Conservation (phyloP, 2,329 filamentous ascomycete species). For the Geosmithia putterillii region DNA sequence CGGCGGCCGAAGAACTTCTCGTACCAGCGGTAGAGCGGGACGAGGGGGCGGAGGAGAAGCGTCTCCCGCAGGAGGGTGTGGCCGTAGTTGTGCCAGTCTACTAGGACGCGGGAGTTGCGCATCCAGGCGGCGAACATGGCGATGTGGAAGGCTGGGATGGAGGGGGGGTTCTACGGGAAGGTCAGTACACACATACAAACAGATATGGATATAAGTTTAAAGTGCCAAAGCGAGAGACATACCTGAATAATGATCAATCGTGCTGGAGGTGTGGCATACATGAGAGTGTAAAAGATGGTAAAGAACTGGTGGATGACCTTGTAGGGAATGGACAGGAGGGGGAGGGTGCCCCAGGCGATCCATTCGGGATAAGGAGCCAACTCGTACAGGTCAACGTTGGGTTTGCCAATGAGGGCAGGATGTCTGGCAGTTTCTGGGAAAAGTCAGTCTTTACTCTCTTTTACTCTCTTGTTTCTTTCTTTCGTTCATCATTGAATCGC, state of each 20-base stretch:
- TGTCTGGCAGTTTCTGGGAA: slow-evolving; percentile 62
- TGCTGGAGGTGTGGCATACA: slow-evolving; percentile 60
- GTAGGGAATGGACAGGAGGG: slow-evolving; percentile 69
- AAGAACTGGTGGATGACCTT: slow-evolving; percentile 79
- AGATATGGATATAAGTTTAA: not conserved
- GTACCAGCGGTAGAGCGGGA: slow-evolving; percentile 63
- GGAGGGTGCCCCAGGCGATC: slow-evolving; percentile 55
- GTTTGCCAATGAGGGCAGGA: slow-evolving; percentile 59
- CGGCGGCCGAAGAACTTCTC: slow-evolving; percentile 59
- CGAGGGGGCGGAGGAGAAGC: slow-evolving; percentile 57
- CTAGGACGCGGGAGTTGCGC: slow-evolving; percentile 69
- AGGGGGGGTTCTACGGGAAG: slow-evolving; percentile 67
- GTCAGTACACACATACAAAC: not conserved
- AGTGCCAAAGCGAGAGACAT: slow-evolving; percentile 5
- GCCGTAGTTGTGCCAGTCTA: slow-evolving; percentile 99
- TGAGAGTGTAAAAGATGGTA: slow-evolving; percentile 58
- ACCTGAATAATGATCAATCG: slow-evolving; percentile 81
- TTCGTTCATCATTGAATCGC: not conserved
- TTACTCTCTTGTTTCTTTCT: not conserved
- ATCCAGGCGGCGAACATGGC: slow-evolving; percentile 61
- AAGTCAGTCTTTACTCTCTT: not conserved
- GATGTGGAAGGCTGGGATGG: slow-evolving; percentile 78
- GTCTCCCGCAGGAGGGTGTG: slow-evolving; percentile 75
- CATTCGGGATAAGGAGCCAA: slow-evolving; percentile 54
- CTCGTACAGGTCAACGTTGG: slow-evolving; percentile 58